Base-by-base conservation (phyloP, 768 basidiomycete species). In the Suillus subaureus region DNA sequence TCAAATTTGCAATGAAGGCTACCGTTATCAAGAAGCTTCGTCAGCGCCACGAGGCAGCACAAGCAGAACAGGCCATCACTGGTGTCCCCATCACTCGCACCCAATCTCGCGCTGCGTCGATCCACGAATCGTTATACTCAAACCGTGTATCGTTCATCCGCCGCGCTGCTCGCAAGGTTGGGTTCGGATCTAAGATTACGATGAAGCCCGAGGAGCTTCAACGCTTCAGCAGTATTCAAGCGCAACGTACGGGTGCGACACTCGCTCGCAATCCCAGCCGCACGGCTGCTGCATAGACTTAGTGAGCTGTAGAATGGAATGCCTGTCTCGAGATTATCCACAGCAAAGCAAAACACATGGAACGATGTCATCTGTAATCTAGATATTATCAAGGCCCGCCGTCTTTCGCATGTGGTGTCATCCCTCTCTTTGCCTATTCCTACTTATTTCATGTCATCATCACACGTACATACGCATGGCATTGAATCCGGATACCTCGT, bases 1-100 rank as follows among this genome's bases (percentile, higher is more conserved):
- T 97, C 86, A 97, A 97, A 84, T 97, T 97, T 78, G 92, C 84
- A 40, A 96, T 98, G 93, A 96, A 97, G 82, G 92, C 90, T 11
- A 96, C 94, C 7, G 80, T 95, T 75, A 96, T 98, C 86, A 91
- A 90, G 79, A 82, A 68, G 69, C 88, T 96, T 74, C 96, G 94
- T 69, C 80, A 85, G 64, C 89, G 92, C 65, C 85, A 83, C 55
- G 72, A 78, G 47, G 81, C 82, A 66, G 80, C 80, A 43, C 72
- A 79, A 31, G 74, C 80, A 35, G 67, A 63, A 55, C 71, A 70
- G 9, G 74, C 76, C 8, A 73, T 79, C 40, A 76, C 77, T 61
- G 82, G 82, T 39, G 80, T 94, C 64, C 91, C 91, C 9, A 87
- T 97, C 67, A 86, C 85, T 37, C 91, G 96, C 72, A 97, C 94